Percentiles rank a stretch among this genome's conserved stretches.
These are phyloP conservation scores for Melocanna baccifera DNA, from an alignment of 176 grass and related monocot species.

Conservation along the genomic window DNA sequence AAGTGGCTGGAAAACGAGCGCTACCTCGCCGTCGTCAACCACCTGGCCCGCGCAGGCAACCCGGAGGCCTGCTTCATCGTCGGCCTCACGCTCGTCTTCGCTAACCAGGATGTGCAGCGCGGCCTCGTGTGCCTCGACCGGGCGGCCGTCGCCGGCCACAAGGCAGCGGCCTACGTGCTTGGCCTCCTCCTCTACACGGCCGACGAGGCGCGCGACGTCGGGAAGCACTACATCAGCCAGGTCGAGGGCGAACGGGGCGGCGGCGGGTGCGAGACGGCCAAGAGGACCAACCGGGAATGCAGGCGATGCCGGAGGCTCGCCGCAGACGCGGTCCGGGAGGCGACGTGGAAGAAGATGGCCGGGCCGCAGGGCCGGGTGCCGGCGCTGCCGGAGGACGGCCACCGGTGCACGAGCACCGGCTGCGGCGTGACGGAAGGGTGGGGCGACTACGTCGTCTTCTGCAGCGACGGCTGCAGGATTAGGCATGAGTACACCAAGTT, in stretches of 20 bases:
- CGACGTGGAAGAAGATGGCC: not conserved
- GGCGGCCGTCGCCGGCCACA: not conserved
- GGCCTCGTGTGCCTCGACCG: not conserved
- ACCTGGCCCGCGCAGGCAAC: not conserved
- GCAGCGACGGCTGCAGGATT: not conserved
- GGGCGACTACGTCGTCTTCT: not conserved
- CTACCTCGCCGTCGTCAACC: constrained; percentile 6
- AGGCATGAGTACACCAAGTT: not conserved
- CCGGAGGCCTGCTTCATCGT: constrained; percentile 23
- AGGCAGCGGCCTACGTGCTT: constrained; percentile 10
- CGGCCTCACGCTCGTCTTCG: not conserved
- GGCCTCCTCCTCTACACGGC: not conserved
- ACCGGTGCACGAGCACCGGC: not conserved
- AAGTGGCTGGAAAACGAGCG: not conserved
- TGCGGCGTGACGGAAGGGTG: not conserved
- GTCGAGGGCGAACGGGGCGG: not conserved
- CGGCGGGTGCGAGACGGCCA: not conserved
- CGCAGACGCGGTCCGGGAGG: not conserved
- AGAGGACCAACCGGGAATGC: not conserved
- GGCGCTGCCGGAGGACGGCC: not conserved
- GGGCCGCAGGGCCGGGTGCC: accelerated
- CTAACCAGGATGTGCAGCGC: not conserved
- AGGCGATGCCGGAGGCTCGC: not conserved
- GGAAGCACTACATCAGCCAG: not conserved
- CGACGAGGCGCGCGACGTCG: not conserved